phyloP scores from a whole-genome alignment of 225 moss, liverwort and hornwort genomes.

The Climacium dendroides region DNA sequence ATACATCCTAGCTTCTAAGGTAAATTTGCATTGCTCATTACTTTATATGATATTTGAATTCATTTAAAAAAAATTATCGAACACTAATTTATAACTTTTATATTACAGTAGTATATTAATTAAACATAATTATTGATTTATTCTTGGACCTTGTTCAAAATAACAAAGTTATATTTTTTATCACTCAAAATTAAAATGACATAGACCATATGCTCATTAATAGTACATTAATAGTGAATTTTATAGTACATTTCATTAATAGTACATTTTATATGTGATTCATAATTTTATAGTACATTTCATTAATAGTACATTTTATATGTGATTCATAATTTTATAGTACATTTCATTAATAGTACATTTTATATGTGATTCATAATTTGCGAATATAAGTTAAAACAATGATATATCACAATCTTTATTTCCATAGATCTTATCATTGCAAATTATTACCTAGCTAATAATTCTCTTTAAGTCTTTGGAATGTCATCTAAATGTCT shows the following conservation, averaged over 20 bases:
- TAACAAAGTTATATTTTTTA: not conserved
- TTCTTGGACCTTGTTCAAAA: not conserved
- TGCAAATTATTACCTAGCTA: not conserved
- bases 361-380: not conserved
- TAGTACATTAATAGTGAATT: too few relatives aligned
- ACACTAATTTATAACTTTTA: not conserved
- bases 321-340: too few relatives aligned
- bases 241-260: not conserved
- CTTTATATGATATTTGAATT: not conserved
- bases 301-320: too few relatives aligned
- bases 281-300: too few relatives aligned
- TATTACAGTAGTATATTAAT: not conserved
- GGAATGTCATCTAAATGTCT: too few relatives aligned
- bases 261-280: too few relatives aligned
- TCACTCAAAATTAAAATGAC: not conserved
- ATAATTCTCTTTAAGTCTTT: too few relatives aligned
- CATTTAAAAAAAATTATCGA: not conserved
- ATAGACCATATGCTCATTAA: not conserved
- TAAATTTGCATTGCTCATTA: not conserved
- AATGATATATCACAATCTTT: not conserved
- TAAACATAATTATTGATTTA: not conserved
- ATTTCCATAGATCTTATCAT: not conserved
- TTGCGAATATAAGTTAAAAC: not conserved
- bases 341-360: too few relatives aligned
- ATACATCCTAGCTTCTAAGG: not conserved